Conservation (phyloP, 2,329 filamentous ascomycete genomes). For the Colletotrichum chlorophyti region DNA sequence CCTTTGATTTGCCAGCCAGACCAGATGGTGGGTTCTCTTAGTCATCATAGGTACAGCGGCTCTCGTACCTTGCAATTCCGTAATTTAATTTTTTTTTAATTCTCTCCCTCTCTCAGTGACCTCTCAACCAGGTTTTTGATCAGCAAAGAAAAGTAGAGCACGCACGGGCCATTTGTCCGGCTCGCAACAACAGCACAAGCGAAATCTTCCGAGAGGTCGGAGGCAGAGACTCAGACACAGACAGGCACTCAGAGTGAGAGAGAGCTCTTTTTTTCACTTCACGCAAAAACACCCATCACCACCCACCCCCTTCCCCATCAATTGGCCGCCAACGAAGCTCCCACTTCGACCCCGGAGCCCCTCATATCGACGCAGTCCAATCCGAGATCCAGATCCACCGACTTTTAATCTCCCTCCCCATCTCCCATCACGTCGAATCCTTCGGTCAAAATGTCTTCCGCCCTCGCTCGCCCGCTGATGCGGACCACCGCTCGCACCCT, state of each 20-base stretch:
- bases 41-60: too few relatives aligned
- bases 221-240: conserved; percentile 24
- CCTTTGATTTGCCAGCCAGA: too few relatives aligned
- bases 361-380: conserved; percentile 34
- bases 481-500: conserved; percentile 54
- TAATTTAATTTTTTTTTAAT: conserved; percentile 8
- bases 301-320: conserved; percentile 39
- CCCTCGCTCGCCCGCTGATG: conserved; percentile 50
- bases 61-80: not conserved
- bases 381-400: conserved; percentile 18
- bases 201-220: conserved; percentile 51
- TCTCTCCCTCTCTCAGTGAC: too few relatives aligned
- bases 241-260: too few relatives aligned
- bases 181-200: conserved; percentile 38
- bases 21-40: too few relatives aligned
- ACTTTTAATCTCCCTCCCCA: conserved; percentile 10
- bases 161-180: conserved; percentile 27
- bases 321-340: conserved; percentile 40
- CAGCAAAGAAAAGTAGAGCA: not conserved
- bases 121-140: too few relatives aligned
- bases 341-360: conserved; percentile 35
- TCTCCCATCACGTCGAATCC: conserved; percentile 13
- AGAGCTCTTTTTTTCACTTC: conserved; percentile 31
- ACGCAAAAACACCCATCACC: conserved; percentile 27
- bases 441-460: conserved; percentile 37